phyloP scores from a whole-genome alignment of 345 rosid genomes.

The Mallotus nudiflorus region DNA sequence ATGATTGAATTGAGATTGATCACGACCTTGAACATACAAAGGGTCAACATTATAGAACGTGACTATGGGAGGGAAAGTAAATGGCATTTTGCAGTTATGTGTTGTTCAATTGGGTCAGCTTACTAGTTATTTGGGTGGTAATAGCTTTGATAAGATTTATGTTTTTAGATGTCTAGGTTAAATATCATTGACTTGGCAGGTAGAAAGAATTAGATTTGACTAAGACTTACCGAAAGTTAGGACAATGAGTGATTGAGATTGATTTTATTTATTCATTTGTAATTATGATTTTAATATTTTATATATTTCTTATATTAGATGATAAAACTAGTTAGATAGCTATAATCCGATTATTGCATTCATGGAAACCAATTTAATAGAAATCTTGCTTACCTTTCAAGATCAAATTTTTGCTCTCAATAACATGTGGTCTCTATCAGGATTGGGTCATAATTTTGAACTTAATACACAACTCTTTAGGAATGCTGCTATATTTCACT shows the following conservation, averaged over 20 bases:
- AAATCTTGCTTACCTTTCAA: conserved; percentile 33
- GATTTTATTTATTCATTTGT: not conserved
- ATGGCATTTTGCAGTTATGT: conserved; percentile 68
- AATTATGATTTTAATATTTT: not conserved
- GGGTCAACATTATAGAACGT: conserved; percentile 81
- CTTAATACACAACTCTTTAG: conserved; percentile 20
- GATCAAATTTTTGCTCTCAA: conserved; percentile 25
- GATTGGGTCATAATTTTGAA: conserved; percentile 31
- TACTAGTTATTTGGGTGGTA: conserved; percentile 45
- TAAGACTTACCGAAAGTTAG: conserved; percentile 51
- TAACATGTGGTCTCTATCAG: conserved; percentile 24
- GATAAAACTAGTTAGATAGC: not conserved
- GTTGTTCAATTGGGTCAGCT: conserved; percentile 70
- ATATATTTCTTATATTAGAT: not conserved
- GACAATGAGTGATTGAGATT: conserved; percentile 52
- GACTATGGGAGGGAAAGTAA: conserved; percentile 79
- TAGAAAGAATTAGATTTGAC: conserved; percentile 69
- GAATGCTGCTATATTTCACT: conserved; percentile 34
- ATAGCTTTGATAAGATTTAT: conserved; percentile 42
- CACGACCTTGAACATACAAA: too few relatives aligned
- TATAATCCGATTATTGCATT: conserved; percentile 5
- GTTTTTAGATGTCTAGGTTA: conserved; percentile 93
- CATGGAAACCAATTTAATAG: conserved; percentile 38
- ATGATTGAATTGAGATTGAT: too few relatives aligned
- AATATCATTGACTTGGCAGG: conserved; percentile 73